Base-by-base conservation (phyloP, 495 filamentous ascomycete species). In the Podospora anserina region DNA sequence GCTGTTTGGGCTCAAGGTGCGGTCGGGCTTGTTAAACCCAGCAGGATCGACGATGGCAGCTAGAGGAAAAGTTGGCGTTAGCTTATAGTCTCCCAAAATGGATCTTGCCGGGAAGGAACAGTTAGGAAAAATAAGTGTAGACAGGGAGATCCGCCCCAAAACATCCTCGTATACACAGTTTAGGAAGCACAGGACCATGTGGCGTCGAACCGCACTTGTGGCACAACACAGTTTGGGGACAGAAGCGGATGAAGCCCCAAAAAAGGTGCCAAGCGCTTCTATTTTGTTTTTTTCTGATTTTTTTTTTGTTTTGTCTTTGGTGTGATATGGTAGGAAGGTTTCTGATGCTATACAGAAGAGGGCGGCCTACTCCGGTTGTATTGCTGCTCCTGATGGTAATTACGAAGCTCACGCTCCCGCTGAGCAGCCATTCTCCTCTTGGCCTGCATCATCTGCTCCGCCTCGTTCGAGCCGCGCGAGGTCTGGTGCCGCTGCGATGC, bases 301-400 rank as follows among this genome's bases (percentile, higher is more conserved):
- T 72, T 70, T 70, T 69, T 68, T 66, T 23, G 23, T 13, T 74
- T 76, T 78, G 74, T 75, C 78, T 72, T 74, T 72, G 71, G 77
- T 76, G 82, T 75, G 78, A 82, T 86, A 82, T 81, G 82, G 87
- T 87, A 79, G 86, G 73, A 78, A 74, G 73, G 74, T 49, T 49
- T 49, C 68, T 75, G 78, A 78, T 81, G 81, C 80, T 83, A 85
- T 83, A 84, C 82, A 85, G 84, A 79, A 84, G 84, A 86, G 83
- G 84, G 83, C 74, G 84, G 85, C 85, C 85, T 87, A 99, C 95
- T 97, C 90, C 94, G 90, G 83, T 97, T 96, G 86, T 96, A 98
- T 88, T 99, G 95, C 86, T 99, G 95, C 86, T 99, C 95, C 84
- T 97, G 95, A 82, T 99, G 95, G 84, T 97, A 98, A 82, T 99